Evolutionary conservation across 768 basidiomycete species (phyloP).

Genomic region (Sporobolomyces roseus): DNA sequence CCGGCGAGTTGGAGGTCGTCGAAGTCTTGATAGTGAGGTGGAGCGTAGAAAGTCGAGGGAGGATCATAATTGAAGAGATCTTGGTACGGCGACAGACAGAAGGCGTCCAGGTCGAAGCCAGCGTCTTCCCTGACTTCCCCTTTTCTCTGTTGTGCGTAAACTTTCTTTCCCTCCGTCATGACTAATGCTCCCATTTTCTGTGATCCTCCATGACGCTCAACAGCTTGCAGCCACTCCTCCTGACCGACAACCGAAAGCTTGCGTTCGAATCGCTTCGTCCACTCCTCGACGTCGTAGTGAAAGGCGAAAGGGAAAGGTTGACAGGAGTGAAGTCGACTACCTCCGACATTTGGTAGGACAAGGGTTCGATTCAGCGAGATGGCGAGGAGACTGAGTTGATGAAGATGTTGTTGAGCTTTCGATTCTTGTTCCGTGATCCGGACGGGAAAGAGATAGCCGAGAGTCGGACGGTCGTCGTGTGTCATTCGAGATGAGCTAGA

Average conservation of each 20-base stretch:
- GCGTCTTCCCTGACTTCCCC: background rate
- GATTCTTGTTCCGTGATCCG: constrained; percentile 26
- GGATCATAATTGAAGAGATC: background rate
- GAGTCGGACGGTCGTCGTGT: too few relatives aligned
- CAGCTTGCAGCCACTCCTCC: constrained; percentile 1
- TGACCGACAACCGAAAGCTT: constrained; percentile 5
- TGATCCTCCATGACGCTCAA: too few relatives aligned
- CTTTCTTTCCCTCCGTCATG: background rate
- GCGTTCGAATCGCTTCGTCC: background rate
- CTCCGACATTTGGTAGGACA: constrained; percentile 10
- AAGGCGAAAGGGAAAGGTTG: constrained; percentile 4
- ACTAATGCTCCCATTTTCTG: background rate
- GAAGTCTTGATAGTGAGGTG: background rate
- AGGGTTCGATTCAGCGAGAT: constrained; percentile 31
- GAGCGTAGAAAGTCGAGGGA: background rate
- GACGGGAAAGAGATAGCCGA: constrained; percentile 5
- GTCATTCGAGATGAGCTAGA: background rate
- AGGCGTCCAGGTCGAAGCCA: background rate
- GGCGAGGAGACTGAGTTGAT: constrained; percentile 23
- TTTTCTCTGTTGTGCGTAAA: background rate
- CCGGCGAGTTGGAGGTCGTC: constrained; percentile 10
- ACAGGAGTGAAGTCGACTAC: constrained; percentile 13
- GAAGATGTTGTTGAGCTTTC: constrained; percentile 19
- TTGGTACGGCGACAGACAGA: background rate
- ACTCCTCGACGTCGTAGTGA: constrained; percentile 7